phyloP scores from a whole-genome alignment of 192 early-diverging fungal species.

The Gaertneriomyces sp. region DNA sequence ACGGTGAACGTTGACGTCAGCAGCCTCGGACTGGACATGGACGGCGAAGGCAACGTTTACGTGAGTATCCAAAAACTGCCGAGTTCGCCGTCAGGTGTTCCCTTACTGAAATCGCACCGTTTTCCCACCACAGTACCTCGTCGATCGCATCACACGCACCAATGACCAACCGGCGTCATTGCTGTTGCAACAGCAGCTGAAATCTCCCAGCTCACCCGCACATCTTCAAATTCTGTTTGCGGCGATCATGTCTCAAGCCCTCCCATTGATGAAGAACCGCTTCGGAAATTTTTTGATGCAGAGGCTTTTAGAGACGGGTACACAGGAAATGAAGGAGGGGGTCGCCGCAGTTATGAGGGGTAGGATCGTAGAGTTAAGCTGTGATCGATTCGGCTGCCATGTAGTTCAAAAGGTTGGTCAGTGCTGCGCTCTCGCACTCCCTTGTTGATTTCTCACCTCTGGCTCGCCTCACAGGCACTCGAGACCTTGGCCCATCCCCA shows the following conservation, averaged over 20 bases:
- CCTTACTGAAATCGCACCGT: background rate
- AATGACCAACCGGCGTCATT: constrained; percentile 74
- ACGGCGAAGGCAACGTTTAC: constrained; percentile 28
- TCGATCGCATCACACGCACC: constrained; percentile 65
- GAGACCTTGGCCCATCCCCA: too few species aligned
- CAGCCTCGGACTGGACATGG: constrained; percentile 6
- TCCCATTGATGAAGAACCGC: constrained; percentile 65
- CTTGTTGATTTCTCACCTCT: too few species aligned
- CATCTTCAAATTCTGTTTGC: constrained; percentile 55
- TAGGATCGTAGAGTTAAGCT: constrained; percentile 56
- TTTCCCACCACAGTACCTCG: constrained; percentile 45
- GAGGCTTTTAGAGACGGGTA: constrained; percentile 62
- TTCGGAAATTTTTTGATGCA: constrained; percentile 79
- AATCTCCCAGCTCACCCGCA: constrained; percentile 48
- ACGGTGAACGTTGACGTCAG: too few species aligned
- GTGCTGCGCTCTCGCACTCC: too few species aligned
- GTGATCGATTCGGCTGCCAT: constrained; percentile 76
- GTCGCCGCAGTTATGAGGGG: constrained; percentile 48
- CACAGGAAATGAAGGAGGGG: constrained; percentile 10
- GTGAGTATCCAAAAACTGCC: constrained; percentile 1
- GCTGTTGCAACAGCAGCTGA: constrained; percentile 67
- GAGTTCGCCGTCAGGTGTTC: background rate
- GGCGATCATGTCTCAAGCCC: constrained; percentile 52
- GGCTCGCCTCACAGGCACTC: too few species aligned
- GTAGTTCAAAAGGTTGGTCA: constrained; percentile 63